Evolutionary conservation across 2,329 filamentous ascomycete genomes (phyloP).

Genomic region (Colletotrichum paranaense): DNA sequence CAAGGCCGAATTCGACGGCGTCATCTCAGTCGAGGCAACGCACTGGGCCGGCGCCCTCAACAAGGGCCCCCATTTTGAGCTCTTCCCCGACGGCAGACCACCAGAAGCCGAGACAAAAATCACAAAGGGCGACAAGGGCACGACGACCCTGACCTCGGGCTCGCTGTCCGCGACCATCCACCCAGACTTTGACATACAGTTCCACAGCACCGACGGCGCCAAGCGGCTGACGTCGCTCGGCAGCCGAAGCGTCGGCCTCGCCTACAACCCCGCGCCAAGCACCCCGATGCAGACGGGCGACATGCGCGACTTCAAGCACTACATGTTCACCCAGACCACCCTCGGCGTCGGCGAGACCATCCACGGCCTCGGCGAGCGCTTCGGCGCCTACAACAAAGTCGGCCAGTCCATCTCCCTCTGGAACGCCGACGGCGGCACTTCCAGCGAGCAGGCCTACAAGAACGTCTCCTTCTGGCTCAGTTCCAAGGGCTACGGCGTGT

Average conservation of each 20-base stretch:
- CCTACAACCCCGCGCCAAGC: conserved; percentile 47
- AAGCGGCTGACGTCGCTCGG: conserved; percentile 51
- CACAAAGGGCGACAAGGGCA: conserved; percentile 46
- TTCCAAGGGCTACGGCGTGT: conserved; percentile 80
- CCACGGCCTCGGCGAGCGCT: conserved; percentile 81
- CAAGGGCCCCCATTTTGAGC: conserved; percentile 51
- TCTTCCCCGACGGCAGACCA: conserved; percentile 50
- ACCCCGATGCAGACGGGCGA: conserved; percentile 48
- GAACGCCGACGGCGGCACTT: conserved; percentile 74
- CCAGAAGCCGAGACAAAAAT: conserved; percentile 44
- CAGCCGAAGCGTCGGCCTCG: conserved; percentile 53
- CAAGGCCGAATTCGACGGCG: conserved; percentile 50
- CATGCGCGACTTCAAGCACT: conserved; percentile 60
- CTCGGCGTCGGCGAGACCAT: conserved; percentile 72
- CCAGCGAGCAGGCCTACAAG: conserved; percentile 78
- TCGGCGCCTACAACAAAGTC: conserved; percentile 81
- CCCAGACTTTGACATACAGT: conserved; percentile 51
- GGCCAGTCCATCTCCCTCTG: conserved; percentile 76
- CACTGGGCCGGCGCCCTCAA: conserved; percentile 52
- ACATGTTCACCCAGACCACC: conserved; percentile 67
- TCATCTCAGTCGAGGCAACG: conserved; percentile 52
- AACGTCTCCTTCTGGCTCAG: conserved; percentile 78
- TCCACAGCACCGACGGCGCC: conserved; percentile 49
- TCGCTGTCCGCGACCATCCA: conserved; percentile 49
- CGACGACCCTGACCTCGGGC: conserved; percentile 50